Evolutionary conservation across 306 rosid species (phyloP).

Genomic region (Senna tora): DNA sequence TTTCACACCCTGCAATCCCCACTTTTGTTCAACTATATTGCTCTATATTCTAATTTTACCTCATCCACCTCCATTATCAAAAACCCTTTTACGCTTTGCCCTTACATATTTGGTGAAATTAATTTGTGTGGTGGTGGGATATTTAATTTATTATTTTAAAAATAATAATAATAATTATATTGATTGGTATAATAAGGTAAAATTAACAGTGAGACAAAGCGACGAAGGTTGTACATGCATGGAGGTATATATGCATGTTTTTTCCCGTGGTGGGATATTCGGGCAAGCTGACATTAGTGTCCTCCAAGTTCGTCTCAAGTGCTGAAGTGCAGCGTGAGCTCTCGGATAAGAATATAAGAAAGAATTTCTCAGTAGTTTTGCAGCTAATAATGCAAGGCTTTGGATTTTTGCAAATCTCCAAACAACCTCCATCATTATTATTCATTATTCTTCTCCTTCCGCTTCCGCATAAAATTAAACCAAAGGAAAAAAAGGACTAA

Average conservation of each 20-base stretch:
- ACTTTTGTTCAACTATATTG: neutral
- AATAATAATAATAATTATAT: too few relatives aligned
- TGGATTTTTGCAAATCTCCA: constrained; percentile 1
- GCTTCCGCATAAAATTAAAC: neutral
- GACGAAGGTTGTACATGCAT: neutral
- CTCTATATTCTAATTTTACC: neutral
- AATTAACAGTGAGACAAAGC: too few relatives aligned
- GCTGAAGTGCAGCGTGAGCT: neutral
- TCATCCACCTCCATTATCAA: neutral
- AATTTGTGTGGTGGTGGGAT: too few relatives aligned
- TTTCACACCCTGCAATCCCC: neutral
- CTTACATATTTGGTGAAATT: too few relatives aligned
- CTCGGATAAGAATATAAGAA: neutral
- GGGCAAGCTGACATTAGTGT: neutral
- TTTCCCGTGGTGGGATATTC: neutral
- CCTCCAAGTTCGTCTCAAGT: neutral
- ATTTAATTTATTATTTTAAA: too few relatives aligned
- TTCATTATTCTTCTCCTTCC: neutral
- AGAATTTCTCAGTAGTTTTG: neutral
- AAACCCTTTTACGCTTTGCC: too few relatives aligned
- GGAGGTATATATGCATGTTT: neutral
- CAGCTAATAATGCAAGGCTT: neutral
- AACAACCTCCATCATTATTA: neutral
- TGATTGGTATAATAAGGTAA: too few relatives aligned
- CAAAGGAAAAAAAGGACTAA: neutral